Conservation (phyloP, 257 asterid genomes). For the Nyctanthes arbortristis region DNA sequence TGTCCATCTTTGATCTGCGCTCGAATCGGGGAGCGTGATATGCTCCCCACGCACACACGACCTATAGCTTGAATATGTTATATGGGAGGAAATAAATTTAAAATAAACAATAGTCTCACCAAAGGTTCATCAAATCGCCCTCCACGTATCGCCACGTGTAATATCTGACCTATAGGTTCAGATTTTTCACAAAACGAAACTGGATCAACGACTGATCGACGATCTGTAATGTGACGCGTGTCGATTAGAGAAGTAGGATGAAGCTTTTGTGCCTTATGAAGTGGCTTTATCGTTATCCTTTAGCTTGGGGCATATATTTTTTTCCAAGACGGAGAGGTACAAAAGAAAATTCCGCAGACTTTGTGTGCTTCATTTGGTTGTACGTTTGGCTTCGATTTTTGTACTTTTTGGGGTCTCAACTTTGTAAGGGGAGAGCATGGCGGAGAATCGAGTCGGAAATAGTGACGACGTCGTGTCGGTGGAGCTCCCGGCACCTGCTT, state of each 20-base stretch:
- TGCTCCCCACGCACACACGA: neutral
- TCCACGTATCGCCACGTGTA: slow-evolving; percentile 39
- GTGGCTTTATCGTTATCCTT: slow-evolving; percentile 35
- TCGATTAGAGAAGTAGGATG: neutral
- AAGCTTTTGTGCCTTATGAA: slow-evolving; percentile 23
- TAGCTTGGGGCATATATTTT: slow-evolving; percentile 35
- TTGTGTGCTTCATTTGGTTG: slow-evolving; percentile 14
- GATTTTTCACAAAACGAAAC: slow-evolving; percentile 25
- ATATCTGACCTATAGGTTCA: slow-evolving; percentile 6
- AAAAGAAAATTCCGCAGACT: slow-evolving; percentile 11
- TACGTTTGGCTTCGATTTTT: slow-evolving; percentile 15
- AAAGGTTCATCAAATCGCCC: slow-evolving; percentile 24
- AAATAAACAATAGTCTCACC: slow-evolving; percentile 26
- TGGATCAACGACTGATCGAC: slow-evolving; percentile 39
- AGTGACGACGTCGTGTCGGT: slow-evolving; percentile 46
- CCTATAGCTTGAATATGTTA: slow-evolving; percentile 4
- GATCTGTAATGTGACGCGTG: slow-evolving; percentile 40
- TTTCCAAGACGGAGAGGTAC: slow-evolving; percentile 23
- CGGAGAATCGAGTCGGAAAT: slow-evolving; percentile 32
- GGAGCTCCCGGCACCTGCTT: slow-evolving; percentile 71
- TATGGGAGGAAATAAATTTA: slow-evolving; percentile 18
- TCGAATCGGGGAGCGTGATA: neutral
- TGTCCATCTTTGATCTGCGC: neutral
- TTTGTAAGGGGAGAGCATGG: slow-evolving; percentile 47
- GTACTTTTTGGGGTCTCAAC: slow-evolving; percentile 20